These are phyloP conservation scores for Ceratocystis cacaofunesta DNA, from an alignment of 2,329 filamentous ascomycete species.

Conservation along the genomic window DNA sequence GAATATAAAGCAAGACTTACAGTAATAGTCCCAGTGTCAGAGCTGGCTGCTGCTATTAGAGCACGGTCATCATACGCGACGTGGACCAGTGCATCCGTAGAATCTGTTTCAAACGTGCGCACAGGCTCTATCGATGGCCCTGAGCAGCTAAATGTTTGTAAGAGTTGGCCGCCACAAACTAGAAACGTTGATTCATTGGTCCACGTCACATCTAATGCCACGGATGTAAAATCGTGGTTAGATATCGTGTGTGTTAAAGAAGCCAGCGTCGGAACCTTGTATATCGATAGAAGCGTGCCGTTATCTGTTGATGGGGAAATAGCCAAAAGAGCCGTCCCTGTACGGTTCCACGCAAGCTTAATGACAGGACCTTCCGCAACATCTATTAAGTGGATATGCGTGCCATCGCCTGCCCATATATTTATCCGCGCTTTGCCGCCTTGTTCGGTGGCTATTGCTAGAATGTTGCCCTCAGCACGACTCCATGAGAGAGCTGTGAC, in stretches of 20 bases:
- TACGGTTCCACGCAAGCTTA: constrained; percentile 46
- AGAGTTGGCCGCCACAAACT: constrained; percentile 41
- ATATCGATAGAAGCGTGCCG: constrained; percentile 20
- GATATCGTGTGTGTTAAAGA: constrained; percentile 28
- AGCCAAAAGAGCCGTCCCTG: constrained; percentile 38
- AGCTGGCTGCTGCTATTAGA: constrained; percentile 43
- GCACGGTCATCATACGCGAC: constrained; percentile 42
- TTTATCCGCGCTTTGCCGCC: constrained; percentile 36
- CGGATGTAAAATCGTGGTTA: constrained; percentile 35
- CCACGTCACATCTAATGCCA: constrained; percentile 45
- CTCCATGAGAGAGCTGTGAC: constrained; percentile 49
- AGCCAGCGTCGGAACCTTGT: constrained; percentile 28
- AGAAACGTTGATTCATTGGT: constrained; percentile 43
- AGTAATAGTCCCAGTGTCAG: constrained; percentile 41
- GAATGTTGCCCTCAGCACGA: constrained; percentile 34
- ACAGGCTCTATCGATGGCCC: constrained; percentile 32
- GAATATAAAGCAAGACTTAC: constrained; percentile 29
- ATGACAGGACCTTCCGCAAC: constrained; percentile 46
- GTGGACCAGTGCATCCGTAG: constrained; percentile 39
- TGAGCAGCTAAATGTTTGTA: constrained; percentile 34
- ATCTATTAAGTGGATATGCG: constrained; percentile 37
- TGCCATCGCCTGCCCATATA: constrained; percentile 41
- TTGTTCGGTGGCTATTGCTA: constrained; percentile 44
- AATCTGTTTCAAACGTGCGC: constrained; percentile 37
- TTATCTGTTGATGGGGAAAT: constrained; percentile 37